Evolutionary conservation across 2,329 filamentous ascomycete species (phyloP), one percentile per base, ranked within the genome.

Genomic region (Colletotrichum gigasporum): DNA sequence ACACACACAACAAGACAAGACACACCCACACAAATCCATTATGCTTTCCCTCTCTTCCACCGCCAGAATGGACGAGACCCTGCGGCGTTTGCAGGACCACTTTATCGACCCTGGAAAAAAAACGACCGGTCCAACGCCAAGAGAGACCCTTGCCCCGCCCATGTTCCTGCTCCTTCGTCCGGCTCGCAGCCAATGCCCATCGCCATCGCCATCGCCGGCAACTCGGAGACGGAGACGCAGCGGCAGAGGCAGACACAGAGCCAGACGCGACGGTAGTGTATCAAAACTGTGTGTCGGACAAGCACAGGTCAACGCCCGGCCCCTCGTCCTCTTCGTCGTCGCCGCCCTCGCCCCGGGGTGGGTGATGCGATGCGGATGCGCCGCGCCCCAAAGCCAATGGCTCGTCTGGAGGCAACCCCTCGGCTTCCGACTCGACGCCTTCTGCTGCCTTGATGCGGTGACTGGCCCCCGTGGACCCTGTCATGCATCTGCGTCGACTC

Each of bases 61-160:
- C 44, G 37, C 44, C 16, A 51, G 39, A 60, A 45, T 24, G 20
- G n/a, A 53, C 48, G 12, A 64, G 50, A 54, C 57, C 37, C 39
- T 30, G 42, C 26, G 12, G 20, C 20, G 20, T 28, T 30, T 32
- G 16, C 24, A 44, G 52, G 26, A 12, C 45, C 37, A 34, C 37
- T 37, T 51, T 59, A 34, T 62, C 53, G 53, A 58, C 30, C 60
- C 60, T 51, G 45, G 45, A 51, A 63, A 41, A 12, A 51, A 63
- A 41, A 12, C 54, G 55, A 35, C 56, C 28, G 41, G 48, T 20
- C 50, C 12, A 30, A 37, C 41, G 61, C 61, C 61, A 55, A 64
- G 48, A 39, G 7, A 8, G 41, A 55, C 61, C 56, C 61, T 18
- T 50, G 56, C 50, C 41, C 56, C 42, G 35, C 48, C 41, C 48